A percentile compares a stretch with the other conserved stretches of the same genome.
Evolutionary conservation across 1,284 basidiomycete species (phyloP).

Genomic region (Psilocybe mexicana): DNA sequence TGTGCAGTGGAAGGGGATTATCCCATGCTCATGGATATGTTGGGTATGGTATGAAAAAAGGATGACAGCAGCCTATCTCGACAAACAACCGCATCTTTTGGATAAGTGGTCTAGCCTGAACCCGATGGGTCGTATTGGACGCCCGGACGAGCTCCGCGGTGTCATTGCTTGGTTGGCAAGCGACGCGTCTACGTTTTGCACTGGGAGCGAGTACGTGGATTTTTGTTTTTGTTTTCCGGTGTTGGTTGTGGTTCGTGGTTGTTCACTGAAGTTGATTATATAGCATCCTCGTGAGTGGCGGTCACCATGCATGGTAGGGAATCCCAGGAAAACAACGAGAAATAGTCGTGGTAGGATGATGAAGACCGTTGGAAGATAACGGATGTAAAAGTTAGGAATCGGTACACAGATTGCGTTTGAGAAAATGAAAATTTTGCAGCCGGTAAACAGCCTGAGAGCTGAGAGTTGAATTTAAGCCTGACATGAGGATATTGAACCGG

Average conservation of each 20-base stretch:
- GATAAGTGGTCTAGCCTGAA: constrained; percentile 76
- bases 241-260: background rate
- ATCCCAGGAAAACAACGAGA: background rate
- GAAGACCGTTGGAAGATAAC: background rate
- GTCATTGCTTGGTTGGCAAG: constrained; percentile 80
- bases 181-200: constrained; percentile 76
- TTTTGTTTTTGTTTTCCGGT: background rate
- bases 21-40: background rate
- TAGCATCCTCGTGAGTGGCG: constrained; percentile 72
- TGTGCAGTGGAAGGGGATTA: background rate
- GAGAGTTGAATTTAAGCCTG: background rate
- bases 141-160: constrained; percentile 78
- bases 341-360: background rate
- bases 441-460: background rate
- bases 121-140: constrained; percentile 74
- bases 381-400: background rate
- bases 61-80: constrained; percentile 79
- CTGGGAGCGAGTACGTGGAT: constrained; percentile 63
- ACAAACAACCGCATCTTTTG: constrained; percentile 66
- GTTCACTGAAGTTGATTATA: background rate
- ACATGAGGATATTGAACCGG: background rate
- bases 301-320: constrained; percentile 66
- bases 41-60: constrained; percentile 32
- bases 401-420: background rate
- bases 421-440: background rate